phyloP scores from a whole-genome alignment of 2,329 filamentous ascomycete species.

The Huntiella bhutanensis region DNA sequence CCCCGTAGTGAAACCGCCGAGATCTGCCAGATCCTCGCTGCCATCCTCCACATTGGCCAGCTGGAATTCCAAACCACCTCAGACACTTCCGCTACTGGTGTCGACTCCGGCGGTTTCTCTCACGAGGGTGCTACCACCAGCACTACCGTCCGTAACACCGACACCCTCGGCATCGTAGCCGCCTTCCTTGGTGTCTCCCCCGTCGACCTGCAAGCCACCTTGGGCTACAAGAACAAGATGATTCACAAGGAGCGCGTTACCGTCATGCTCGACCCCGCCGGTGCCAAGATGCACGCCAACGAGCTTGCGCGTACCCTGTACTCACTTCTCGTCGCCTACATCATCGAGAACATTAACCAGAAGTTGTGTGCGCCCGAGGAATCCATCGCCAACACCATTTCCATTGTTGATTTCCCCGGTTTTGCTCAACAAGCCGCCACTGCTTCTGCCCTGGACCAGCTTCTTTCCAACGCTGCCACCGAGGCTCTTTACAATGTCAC shows the following conservation, averaged over 20 bases:
- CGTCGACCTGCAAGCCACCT: constrained; percentile 63
- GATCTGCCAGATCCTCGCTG: constrained; percentile 84
- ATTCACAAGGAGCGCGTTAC: constrained; percentile 94
- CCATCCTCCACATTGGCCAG: constrained; percentile 93
- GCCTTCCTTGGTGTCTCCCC: constrained; percentile 83
- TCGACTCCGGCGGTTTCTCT: constrained; percentile 91
- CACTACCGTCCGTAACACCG: constrained; percentile 85
- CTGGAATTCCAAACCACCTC: constrained; percentile 77
- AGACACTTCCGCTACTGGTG: constrained; percentile 57
- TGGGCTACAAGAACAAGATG: constrained; percentile 94
- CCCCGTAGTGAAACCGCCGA: constrained; percentile 85
- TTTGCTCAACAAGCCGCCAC: constrained; percentile 75
- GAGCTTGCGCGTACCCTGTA: constrained; percentile 88
- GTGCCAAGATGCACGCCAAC: constrained; percentile 79
- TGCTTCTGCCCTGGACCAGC: constrained; percentile 70
- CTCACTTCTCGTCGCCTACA: constrained; percentile 78
- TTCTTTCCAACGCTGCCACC: constrained; percentile 83
- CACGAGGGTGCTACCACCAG: constrained; percentile 78
- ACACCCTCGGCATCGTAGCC: constrained; percentile 66
- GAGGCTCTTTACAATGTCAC: constrained; percentile 88
- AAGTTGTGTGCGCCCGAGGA: constrained; percentile 75
- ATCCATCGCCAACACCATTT: constrained; percentile 78
- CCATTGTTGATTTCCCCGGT: constrained; percentile 88
- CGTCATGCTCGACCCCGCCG: constrained; percentile 85
- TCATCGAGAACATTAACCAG: constrained; percentile 86